Evolutionary conservation across 2,329 filamentous ascomycete genomes (phyloP).

Genomic region (Tolypocladium cylindrosporum): DNA sequence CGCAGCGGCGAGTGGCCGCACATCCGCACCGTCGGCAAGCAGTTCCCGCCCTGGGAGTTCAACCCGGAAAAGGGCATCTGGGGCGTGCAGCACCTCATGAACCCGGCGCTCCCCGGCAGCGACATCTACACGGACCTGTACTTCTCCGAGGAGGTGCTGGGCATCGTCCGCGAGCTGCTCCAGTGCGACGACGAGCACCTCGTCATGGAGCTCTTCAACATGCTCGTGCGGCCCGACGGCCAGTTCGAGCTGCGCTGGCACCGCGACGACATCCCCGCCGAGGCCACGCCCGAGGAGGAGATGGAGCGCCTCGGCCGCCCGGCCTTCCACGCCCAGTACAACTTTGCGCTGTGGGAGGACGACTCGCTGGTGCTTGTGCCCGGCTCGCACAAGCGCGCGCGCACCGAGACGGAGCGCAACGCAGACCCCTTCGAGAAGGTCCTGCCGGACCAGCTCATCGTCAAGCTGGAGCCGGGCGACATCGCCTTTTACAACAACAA

Average conservation of each 20-base stretch:
- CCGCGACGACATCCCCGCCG: constrained; percentile 68
- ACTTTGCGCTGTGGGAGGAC: constrained; percentile 71
- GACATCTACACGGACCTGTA: constrained; percentile 57
- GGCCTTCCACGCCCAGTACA: constrained; percentile 76
- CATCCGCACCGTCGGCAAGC: constrained; percentile 76
- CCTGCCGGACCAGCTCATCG: constrained; percentile 54
- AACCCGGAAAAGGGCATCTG: constrained; percentile 60
- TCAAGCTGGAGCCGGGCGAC: constrained; percentile 62
- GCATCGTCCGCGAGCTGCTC: constrained; percentile 56
- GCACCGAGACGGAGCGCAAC: constrained; percentile 58
- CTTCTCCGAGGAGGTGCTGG: constrained; percentile 57
- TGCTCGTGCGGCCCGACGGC: constrained; percentile 62
- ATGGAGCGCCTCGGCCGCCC: constrained; percentile 45
- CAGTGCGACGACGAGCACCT: constrained; percentile 47
- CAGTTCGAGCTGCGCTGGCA: constrained; percentile 78
- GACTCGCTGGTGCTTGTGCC: constrained; percentile 66
- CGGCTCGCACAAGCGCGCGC: constrained; percentile 60
- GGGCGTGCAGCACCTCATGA: constrained; percentile 80
- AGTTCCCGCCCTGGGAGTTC: constrained; percentile 79
- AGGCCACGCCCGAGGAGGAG: constrained; percentile 58
- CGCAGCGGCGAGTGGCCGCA: constrained; percentile 68
- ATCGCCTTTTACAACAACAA: constrained; percentile 87
- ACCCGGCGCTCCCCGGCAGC: constrained; percentile 57
- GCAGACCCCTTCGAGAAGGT: constrained; percentile 54
- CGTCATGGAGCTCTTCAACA: constrained; percentile 82